phyloP scores from a whole-genome alignment of 2,329 filamentous ascomycete genomes.

The Fusarium sp. region DNA sequence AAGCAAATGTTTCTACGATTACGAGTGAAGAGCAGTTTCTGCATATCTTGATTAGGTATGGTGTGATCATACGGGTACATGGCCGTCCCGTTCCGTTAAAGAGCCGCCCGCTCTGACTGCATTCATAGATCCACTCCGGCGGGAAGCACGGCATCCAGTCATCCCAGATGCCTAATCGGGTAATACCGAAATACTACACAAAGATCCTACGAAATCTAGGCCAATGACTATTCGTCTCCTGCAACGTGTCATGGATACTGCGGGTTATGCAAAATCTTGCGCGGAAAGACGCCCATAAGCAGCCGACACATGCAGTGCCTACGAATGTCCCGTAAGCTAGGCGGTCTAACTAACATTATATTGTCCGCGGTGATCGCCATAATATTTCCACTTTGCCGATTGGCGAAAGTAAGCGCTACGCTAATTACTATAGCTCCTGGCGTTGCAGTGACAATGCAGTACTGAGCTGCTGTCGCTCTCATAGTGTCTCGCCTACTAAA shows the following conservation, averaged over 20 bases:
- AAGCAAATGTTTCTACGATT: not conserved
- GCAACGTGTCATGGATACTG: not conserved
- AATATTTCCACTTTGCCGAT: not conserved
- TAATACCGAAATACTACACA: not conserved
- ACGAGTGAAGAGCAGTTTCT: not conserved
- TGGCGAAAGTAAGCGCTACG: not conserved
- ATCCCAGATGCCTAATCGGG: conserved; percentile 1
- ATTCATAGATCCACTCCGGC: not conserved
- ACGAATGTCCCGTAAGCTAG: not conserved
- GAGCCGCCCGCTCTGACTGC: not conserved
- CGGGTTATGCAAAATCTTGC: not conserved
- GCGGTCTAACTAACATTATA: not conserved
- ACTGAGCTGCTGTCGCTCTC: not conserved
- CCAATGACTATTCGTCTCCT: not conserved
- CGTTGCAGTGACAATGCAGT: too few species aligned
- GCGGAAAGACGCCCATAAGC: not conserved
- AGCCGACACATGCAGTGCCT: not conserved
- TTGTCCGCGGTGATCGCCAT: not conserved
- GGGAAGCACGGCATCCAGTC: not conserved
- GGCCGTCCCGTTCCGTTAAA: not conserved
- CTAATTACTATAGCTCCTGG: not conserved
- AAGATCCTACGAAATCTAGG: not conserved
- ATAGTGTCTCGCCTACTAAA: not conserved
- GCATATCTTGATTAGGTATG: not conserved
- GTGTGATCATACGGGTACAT: not conserved